A percentile compares a stretch with the other conserved stretches of the same genome.
Conservation (phyloP, 495 filamentous ascomycete species). For the Echria macrotheca region DNA sequence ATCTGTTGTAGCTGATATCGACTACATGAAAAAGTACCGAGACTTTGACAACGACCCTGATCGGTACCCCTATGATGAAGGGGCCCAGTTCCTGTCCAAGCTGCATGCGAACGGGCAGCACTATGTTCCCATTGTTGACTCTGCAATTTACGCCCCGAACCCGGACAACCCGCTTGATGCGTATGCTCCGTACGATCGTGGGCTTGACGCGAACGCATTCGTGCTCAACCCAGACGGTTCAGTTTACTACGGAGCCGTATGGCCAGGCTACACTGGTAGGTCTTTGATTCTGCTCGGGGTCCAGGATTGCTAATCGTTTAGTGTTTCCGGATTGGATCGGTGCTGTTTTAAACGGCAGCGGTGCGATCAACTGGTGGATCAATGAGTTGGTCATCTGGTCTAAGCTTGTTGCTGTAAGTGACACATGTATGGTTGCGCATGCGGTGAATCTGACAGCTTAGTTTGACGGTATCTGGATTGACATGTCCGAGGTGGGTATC, state of each 20-base stretch:
- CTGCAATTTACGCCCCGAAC: conserved; percentile 73
- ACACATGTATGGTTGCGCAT: too few species aligned
- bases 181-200: conserved; percentile 63
- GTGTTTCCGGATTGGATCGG: conserved; percentile 41
- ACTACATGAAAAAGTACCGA: conserved; percentile 65
- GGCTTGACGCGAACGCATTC: conserved; percentile 60
- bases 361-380: conserved; percentile 63
- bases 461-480: conserved; percentile 88
- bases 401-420: conserved; percentile 44
- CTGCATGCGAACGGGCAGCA: conserved; percentile 66
- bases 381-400: conserved; percentile 59
- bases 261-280: conserved; percentile 70
- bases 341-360: conserved; percentile 55
- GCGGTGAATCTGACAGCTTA: too few species aligned
- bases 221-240: conserved; percentile 62
- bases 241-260: conserved; percentile 74
- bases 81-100: conserved; percentile 57
- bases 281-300: too few species aligned
- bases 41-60: conserved; percentile 72
- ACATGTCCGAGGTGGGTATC: conserved; percentile 63
- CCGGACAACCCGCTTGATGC: conserved; percentile 65
- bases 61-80: conserved; percentile 58
- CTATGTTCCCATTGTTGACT: conserved; percentile 80
- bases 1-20: conserved; percentile 64
- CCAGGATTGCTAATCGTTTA: too few species aligned